Conservation (phyloP, 176 grass and related monocot genomes). For the Cocos nucifera region DNA sequence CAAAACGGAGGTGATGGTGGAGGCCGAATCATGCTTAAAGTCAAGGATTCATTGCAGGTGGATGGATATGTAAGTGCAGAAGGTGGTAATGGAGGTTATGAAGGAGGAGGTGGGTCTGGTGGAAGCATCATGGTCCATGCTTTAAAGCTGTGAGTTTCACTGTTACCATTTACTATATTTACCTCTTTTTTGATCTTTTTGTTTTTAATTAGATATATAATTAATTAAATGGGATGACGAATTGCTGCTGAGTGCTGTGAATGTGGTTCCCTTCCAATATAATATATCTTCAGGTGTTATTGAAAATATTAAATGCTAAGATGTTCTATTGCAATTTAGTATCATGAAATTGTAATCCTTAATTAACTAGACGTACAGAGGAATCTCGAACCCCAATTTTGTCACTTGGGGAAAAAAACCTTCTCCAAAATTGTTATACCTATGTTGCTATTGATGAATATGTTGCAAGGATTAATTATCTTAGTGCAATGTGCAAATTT, state of each 20-base stretch:
- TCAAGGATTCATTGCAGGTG: conserved; percentile 29
- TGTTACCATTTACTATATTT: conserved; percentile 6
- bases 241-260: neutral
- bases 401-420: no score
- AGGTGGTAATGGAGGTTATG: conserved; percentile 64
- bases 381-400: no score
- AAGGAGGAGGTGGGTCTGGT: conserved; percentile 75
- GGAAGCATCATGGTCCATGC: conserved; percentile 87
- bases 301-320: no score
- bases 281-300: no score
- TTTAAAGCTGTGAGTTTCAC: conserved; percentile 82
- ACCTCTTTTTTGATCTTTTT: conserved; percentile 2
- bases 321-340: no score
- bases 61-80: conserved; percentile 66
- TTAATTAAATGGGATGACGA: neutral
- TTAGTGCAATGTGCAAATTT: no score
- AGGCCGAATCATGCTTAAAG: conserved; percentile 52
- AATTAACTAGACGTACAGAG: no score
- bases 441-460: no score
- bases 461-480: no score
- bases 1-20: conserved; percentile 62
- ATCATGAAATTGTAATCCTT: no score
- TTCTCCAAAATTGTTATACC: no score
- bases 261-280: neutral
- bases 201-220: neutral